Evolutionary conservation across 1,284 basidiomycete species (phyloP), one percentile per base, ranked within the genome.

Genomic region (Gymnopus androsaceus): DNA sequence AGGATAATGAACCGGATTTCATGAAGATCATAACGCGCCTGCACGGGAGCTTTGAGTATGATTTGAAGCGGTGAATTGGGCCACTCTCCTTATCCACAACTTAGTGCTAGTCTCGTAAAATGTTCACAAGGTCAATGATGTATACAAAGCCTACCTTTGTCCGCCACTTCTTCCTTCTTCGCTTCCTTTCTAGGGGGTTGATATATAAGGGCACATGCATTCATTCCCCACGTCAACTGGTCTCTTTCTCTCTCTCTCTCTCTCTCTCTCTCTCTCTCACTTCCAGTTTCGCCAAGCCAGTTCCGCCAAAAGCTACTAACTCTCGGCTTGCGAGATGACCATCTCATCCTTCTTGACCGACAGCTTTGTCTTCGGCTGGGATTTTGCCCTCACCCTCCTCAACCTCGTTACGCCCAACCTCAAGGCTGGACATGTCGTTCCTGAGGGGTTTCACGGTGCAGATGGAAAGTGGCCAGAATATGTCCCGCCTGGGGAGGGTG

Each of bases 1-100:
- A 56, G 90, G 91, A 92, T 52, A 86, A 84, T 54, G 92, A 94
- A 64, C 83, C 85, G 0, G 75, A 90, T 56, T 93, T 81, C 63
- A 71, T 87, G 69, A 83, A 90, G 64, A 85, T 94, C 40, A 65
- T 82, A 2, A 88, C 87, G 3, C 79, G 84, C n/a, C 64, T 92
- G 33, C 90, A 92, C 64, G 83, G 86, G 3, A 69, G 78, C 53
- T 88, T 89, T 64, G 81, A 84, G 57, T 81, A 81, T 57, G 79
- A 83, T n/a, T n/a, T n/a, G 21, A 70, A 67, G n/a, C 90, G 88
- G 87, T 65, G 62, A 50, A 5, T n/a, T 9, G 12, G 31, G 14
- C 14, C 21, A 15, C n/a, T n/a, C 19, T 40, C 2, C 23, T n/a
- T 7, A 54, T 14, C 41, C 4, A 14, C 31, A 33, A 33, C 31